phyloP scores from a whole-genome alignment of 208 protist genomes.

The Chromosphaera perkinsii region DNA sequence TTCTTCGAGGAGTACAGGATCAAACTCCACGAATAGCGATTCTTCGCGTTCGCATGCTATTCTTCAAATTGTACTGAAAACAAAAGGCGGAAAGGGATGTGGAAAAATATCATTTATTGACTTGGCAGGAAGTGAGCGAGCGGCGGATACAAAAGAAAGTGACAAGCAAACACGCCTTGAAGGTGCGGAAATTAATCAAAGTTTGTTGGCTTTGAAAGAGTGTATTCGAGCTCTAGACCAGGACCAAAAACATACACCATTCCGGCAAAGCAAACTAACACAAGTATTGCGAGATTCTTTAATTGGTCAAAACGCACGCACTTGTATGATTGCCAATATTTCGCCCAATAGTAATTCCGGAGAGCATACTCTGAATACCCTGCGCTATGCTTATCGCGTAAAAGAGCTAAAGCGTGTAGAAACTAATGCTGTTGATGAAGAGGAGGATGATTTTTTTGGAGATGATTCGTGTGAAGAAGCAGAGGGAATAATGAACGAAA shows the following conservation, averaged over 20 bases:
- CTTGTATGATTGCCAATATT: constrained; percentile 86
- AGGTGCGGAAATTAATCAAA: constrained; percentile 28
- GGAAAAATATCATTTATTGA: constrained; percentile 97
- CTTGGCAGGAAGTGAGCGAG: constrained; percentile 93
- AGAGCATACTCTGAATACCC: constrained; percentile 95
- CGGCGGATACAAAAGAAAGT: constrained; percentile 83
- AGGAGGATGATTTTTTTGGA: too few relatives aligned
- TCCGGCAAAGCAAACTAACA: constrained; percentile 87
- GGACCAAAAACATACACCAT: constrained; percentile 4
- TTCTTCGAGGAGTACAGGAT: constrained; percentile 70
- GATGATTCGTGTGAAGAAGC: too few relatives aligned
- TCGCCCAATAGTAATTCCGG: constrained; percentile 62
- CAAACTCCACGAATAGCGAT: constrained; percentile 71
- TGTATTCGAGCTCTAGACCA: constrained; percentile 47
- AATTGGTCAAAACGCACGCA: constrained; percentile 85
- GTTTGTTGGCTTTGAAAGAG: constrained; percentile 88
- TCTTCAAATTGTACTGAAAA: constrained; percentile 57
- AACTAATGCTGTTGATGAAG: too few relatives aligned
- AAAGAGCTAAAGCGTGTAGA: too few relatives aligned
- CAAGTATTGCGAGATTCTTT: constrained; percentile 85
- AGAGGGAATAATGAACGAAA: too few relatives aligned
- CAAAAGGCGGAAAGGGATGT: constrained; percentile 14
- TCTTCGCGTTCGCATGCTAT: constrained; percentile 73
- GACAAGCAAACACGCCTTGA: constrained; percentile 75
- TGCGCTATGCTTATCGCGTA: constrained; percentile 92